Evolutionary conservation across 2,329 filamentous ascomycete genomes (phyloP).

Genomic region (Diaporthe batatas): DNA sequence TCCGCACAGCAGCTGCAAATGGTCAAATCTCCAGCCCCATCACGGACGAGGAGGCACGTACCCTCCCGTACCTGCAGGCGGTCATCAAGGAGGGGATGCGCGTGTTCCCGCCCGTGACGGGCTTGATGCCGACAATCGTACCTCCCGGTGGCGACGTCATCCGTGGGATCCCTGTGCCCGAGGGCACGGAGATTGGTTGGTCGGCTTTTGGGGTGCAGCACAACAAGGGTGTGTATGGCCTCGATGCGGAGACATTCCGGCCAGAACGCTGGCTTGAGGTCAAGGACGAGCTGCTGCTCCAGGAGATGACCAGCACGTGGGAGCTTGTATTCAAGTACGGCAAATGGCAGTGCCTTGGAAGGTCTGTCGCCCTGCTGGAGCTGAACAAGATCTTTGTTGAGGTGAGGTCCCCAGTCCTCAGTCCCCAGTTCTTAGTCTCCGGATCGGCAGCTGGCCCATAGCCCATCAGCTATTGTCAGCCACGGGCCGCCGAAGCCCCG

Average conservation of each 20-base stretch:
- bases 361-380: conserved; percentile 59
- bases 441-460: too few relatives aligned
- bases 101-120: conserved; percentile 59
- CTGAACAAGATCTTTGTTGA: conserved; percentile 59
- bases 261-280: conserved; percentile 65
- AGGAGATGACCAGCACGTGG: conserved; percentile 54
- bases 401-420: conserved; percentile 48
- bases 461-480: neutral
- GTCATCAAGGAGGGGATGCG: conserved; percentile 64
- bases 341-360: conserved; percentile 60
- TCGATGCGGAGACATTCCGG: conserved; percentile 57
- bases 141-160: conserved; percentile 55
- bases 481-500: neutral
- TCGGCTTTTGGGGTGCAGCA: conserved; percentile 57
- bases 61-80: conserved; percentile 63
- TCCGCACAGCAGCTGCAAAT: conserved; percentile 53
- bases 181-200: conserved; percentile 60
- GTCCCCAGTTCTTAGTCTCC: neutral
- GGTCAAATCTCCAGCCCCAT: conserved; percentile 50
- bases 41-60: conserved; percentile 53
- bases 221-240: conserved; percentile 54
- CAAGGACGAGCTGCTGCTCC: conserved; percentile 49
- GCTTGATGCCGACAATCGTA: conserved; percentile 52
- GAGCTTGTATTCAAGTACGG: conserved; percentile 61
- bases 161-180: conserved; percentile 58